A percentile compares a stretch with the other conserved stretches of the same genome.
phyloP scores from a whole-genome alignment of 495 filamentous ascomycete genomes.

The Penicillium robsamsonii region DNA sequence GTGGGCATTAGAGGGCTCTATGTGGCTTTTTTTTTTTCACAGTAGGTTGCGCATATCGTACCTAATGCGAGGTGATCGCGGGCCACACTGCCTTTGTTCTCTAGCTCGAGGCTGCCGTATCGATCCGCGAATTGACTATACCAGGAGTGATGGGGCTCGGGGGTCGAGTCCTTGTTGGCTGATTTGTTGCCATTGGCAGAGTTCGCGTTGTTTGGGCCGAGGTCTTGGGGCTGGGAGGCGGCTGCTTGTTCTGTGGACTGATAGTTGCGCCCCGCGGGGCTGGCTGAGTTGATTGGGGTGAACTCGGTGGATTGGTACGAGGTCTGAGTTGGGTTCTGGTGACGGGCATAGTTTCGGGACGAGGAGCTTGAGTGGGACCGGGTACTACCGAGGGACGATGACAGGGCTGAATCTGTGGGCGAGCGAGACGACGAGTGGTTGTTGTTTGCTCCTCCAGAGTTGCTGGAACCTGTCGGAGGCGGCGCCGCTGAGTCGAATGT shows the following conservation, averaged over 20 bases:
- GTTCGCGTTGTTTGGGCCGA: not conserved
- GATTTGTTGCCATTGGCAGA: conserved; percentile 2
- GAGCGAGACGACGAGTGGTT: conserved; percentile 30
- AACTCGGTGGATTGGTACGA: conserved; percentile 26
- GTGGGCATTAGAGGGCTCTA: conserved; percentile 3
- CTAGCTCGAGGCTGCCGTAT: conserved; percentile 82
- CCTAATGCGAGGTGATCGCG: conserved; percentile 92
- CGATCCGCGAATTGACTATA: conserved; percentile 56
- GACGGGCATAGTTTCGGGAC: conserved; percentile 16
- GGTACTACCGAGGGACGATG: conserved; percentile 26
- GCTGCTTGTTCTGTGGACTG: conserved; percentile 32
- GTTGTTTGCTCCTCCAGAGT: conserved; percentile 15
- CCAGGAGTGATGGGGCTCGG: conserved; percentile 41
- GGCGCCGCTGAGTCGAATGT: conserved; percentile 32
- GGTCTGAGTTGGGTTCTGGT: conserved; percentile 14
- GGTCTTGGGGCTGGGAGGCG: conserved; percentile 8
- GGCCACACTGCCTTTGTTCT: conserved; percentile 95
- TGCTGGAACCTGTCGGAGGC: conserved; percentile 22
- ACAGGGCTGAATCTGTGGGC: conserved; percentile 22
- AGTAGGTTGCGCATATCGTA: conserved; percentile 40
- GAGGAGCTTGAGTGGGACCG: conserved; percentile 25
- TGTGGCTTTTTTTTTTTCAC: not conserved
- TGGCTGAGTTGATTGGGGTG: conserved; percentile 34
- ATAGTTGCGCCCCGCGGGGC: conserved; percentile 32
- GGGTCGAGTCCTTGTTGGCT: conserved; percentile 4